A percentile compares a stretch with the other conserved stretches of the same genome.
Conservation (phyloP, 441 rosid genomes). For the Viola pubescens region DNA sequence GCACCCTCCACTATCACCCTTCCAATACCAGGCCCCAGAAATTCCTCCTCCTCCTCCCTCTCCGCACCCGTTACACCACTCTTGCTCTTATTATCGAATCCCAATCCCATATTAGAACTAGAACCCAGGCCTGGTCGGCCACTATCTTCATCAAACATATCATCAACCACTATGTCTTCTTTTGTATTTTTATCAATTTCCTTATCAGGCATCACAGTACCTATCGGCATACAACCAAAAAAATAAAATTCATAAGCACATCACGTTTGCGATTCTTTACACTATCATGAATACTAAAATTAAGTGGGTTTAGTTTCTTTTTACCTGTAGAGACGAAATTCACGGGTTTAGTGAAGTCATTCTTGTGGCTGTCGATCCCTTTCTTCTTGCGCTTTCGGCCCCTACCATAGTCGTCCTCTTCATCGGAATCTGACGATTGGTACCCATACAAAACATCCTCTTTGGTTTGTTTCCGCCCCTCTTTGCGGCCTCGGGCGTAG, state of each 20-base stretch:
- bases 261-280: neutral
- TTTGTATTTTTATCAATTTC: slow-evolving; percentile 52
- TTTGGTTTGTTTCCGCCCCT: slow-evolving; percentile 60
- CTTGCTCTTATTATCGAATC: slow-evolving; percentile 21
- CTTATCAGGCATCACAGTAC: slow-evolving; percentile 55
- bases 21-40: slow-evolving; percentile 57
- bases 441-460: slow-evolving; percentile 60
- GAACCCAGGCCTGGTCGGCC: slow-evolving; percentile 55
- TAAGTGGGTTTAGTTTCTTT: slow-evolving; percentile 15
- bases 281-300: neutral
- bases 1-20: slow-evolving; percentile 56
- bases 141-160: slow-evolving; percentile 26
- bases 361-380: slow-evolving; percentile 34
- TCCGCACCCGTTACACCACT: slow-evolving; percentile 16
- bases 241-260: neutral
- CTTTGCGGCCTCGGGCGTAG: slow-evolving; percentile 47
- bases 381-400: slow-evolving; percentile 43
- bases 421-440: slow-evolving; percentile 53
- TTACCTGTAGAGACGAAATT: slow-evolving; percentile 60
- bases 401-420: slow-evolving; percentile 19
- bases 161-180: slow-evolving; percentile 29
- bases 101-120: slow-evolving; percentile 26
- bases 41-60: slow-evolving; percentile 26
- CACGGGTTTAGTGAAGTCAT: slow-evolving; percentile 66
- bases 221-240: slow-evolving; percentile 13